Base-by-base conservation (phyloP, 257 asterid genomes). In the Coffea canephora region DNA sequence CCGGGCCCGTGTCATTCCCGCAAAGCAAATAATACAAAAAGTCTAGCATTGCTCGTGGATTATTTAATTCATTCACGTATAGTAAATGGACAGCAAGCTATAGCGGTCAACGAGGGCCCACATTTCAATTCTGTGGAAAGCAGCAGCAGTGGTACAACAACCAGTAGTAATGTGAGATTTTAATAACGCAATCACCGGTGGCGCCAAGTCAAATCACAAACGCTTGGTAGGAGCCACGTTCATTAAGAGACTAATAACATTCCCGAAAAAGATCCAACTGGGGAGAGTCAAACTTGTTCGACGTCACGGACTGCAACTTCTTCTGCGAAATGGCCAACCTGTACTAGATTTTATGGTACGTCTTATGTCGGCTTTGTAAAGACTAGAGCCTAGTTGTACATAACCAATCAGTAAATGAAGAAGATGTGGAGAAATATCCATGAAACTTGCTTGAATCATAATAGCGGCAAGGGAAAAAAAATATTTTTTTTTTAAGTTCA, bases 241-340 rank as follows among this genome's bases (percentile, higher is more conserved):
- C 11, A 27, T 31, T 31, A 31, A 31, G 34, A 31, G 34, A 31
- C 34, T 31, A 31, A 31, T 31, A 31, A 31, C 34, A 31, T 31
- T 31, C 34, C 34, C 23, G 15, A 41, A 48, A 2, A 7, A 5
- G 43, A 39, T 3, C 43, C 43, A 39, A 39, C 43, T 2, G 45
- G 48, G 65, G 9, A 4, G 66, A 66, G 73, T 76, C 80, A 64
- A 77, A 77, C 80, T 77, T 27, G 3, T 71, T 23, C 45, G 39
- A 71, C 27, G 27, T 27, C 27, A 27, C 27, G 36, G 36, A 15
- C n/a, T 62, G 7, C 16, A 10, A n/a, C 69, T 64, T 25, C 69
- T 65, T 65, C 43, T 13, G 41, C 5, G 8, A 2, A 27, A 65
- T 25, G 21, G 4, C n/a, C 62, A 65, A 65, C 27, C 45, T 65